These are phyloP conservation scores for Medicago lupulina DNA, from an alignment of 306 rosid genomes.

Conservation along the genomic window DNA sequence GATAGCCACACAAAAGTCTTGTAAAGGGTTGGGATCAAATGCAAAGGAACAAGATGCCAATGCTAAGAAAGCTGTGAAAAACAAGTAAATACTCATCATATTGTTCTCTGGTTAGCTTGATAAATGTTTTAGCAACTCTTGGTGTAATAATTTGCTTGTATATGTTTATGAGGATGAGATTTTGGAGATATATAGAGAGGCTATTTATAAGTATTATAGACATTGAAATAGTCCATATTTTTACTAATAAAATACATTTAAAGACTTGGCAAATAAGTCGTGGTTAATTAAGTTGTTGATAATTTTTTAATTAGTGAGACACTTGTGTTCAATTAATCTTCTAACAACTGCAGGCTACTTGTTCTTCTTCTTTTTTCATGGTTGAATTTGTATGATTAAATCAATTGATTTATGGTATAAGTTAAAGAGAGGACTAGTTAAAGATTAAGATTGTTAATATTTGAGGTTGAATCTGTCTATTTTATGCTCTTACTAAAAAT, in stretches of 20 bases:
- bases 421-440: not conserved
- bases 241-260: not conserved
- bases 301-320: not conserved
- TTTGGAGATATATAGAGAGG: not conserved
- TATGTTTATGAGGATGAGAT: not conserved
- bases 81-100: too few relatives aligned
- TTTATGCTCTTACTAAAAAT: too few relatives aligned
- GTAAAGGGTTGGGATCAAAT: slow-evolving; percentile 46
- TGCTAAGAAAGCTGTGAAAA: slow-evolving; percentile 6
- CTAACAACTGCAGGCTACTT: not conserved
- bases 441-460: too few relatives aligned
- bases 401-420: not conserved
- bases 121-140: too few relatives aligned
- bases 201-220: not conserved
- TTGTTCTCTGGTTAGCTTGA: too few relatives aligned
- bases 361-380: not conserved
- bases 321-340: slow-evolving; percentile 1
- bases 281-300: not conserved
- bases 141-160: too few relatives aligned
- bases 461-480: too few relatives aligned
- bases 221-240: not conserved
- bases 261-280: not conserved
- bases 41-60: slow-evolving; percentile 37
- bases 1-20: slow-evolving; percentile 45
- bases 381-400: not conserved